Evolutionary conservation across 352 stramenopile genomes (phyloP).

Genomic region (Pythium graminicola): DNA sequence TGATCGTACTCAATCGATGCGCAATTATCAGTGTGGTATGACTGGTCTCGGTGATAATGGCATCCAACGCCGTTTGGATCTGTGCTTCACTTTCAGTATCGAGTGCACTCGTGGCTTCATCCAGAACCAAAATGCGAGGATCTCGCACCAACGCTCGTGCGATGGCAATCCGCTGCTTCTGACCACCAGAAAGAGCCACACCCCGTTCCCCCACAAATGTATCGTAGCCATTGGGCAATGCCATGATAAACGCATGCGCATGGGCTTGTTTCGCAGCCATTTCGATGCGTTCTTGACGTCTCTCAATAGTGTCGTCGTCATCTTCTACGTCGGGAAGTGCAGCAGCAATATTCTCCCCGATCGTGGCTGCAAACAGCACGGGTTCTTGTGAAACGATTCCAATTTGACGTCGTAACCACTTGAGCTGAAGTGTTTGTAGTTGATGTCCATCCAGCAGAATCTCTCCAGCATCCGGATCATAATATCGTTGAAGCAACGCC

Average conservation of each 20-base stretch:
- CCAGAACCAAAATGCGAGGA: conserved; percentile 47
- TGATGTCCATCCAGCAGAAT: conserved; percentile 60
- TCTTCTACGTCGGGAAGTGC: conserved; percentile 35
- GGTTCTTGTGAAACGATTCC: conserved; percentile 62
- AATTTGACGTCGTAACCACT: conserved; percentile 29
- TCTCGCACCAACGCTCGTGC: conserved; percentile 42
- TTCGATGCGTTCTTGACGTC: too few species aligned
- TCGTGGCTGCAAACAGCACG: conserved; percentile 38
- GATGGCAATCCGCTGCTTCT: conserved; percentile 50
- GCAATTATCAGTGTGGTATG: conserved; percentile 92
- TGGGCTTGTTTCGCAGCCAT: conserved; percentile 43
- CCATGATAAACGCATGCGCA: conserved; percentile 25
- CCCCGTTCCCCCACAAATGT: conserved; percentile 64
- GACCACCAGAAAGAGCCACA: conserved; percentile 70
- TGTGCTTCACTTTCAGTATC: conserved; percentile 70
- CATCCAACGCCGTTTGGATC: conserved; percentile 69
- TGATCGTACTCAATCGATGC: conserved; percentile 44
- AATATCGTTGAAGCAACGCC: conserved; percentile 59
- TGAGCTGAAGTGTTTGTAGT: conserved; percentile 40
- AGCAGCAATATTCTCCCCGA: conserved; percentile 42
- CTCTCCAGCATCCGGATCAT: conserved; percentile 34
- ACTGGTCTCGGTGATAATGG: conserved; percentile 30
- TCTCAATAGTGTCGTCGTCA: too few species aligned
- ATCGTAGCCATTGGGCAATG: conserved; percentile 43
- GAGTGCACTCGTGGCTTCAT: conserved; percentile 57